Percentiles rank a stretch among this genome's conserved stretches.
Evolutionary conservation across 305 asterid species (phyloP).

Genomic region (Salvia sclarea): DNA sequence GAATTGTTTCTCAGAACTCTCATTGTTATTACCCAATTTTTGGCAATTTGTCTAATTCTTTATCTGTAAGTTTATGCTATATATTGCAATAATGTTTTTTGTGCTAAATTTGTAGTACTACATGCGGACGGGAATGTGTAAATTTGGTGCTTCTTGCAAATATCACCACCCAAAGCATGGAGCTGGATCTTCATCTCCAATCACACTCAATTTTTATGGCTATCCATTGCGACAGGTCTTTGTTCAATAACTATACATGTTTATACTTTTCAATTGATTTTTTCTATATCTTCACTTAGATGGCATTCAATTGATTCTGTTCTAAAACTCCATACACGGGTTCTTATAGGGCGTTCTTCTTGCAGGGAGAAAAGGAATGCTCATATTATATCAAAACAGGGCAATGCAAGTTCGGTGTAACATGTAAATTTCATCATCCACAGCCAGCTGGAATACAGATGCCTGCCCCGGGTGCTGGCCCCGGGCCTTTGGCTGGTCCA

Average conservation of each 20-base stretch:
- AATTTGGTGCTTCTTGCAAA: constrained; percentile 90
- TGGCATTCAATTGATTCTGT: constrained; percentile 18
- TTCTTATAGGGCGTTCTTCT: constrained; percentile 26
- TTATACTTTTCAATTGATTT: neutral
- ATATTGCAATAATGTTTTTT: constrained; percentile 29
- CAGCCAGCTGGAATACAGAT: constrained; percentile 63
- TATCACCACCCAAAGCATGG: constrained; percentile 94
- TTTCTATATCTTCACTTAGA: neutral
- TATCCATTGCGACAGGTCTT: constrained; percentile 77
- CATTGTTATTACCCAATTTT: neutral
- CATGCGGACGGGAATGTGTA: constrained; percentile 87
- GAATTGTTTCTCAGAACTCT: neutral
- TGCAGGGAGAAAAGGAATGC: constrained; percentile 94
- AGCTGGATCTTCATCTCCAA: constrained; percentile 60
- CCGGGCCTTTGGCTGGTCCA: constrained; percentile 51
- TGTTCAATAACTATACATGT: constrained; percentile 21
- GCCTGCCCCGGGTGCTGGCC: constrained; percentile 35
- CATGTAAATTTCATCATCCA: constrained; percentile 95
- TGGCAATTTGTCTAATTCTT: constrained; percentile 9
- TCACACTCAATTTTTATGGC: constrained; percentile 61
- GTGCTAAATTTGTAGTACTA: constrained; percentile 55
- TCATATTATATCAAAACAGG: constrained; percentile 79
- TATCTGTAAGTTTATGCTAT: neutral
- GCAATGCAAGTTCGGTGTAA: constrained; percentile 84
- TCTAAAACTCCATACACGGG: too few relatives aligned